Evolutionary conservation across 352 stramenopile species (phyloP).

Genomic region (Phytophthora pseudosyringae): DNA sequence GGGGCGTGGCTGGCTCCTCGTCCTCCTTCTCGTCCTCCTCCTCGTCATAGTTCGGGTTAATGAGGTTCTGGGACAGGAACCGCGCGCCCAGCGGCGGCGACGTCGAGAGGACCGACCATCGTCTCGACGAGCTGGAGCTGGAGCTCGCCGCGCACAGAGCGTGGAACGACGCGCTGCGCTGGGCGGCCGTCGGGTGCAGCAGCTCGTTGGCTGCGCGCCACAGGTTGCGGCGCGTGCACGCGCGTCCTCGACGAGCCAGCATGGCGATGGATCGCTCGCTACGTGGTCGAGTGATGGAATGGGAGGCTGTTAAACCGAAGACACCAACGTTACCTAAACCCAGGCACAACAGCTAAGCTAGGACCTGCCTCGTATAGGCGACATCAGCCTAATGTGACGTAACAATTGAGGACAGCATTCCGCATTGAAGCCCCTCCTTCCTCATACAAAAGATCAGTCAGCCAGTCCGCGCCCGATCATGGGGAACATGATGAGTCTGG

Average conservation of each 20-base stretch:
- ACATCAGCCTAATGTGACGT: background rate
- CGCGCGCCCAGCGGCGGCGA: constrained; percentile 16
- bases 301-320: constrained; percentile 32
- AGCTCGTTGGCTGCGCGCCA: constrained; percentile 22
- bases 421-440: constrained; percentile 26
- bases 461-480: constrained; percentile 29
- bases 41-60: constrained; percentile 18
- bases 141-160: background rate
- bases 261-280: constrained; percentile 15
- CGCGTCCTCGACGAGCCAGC: constrained; percentile 27
- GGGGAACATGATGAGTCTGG: constrained; percentile 77
- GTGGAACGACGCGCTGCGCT: background rate
- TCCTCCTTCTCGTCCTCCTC: constrained; percentile 11
- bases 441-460: constrained; percentile 31
- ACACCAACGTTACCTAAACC: constrained; percentile 4
- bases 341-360: background rate
- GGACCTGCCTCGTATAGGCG: background rate
- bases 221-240: constrained; percentile 14
- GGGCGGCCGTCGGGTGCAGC: constrained; percentile 5
- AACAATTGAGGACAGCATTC: constrained; percentile 11
- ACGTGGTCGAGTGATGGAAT: constrained; percentile 18
- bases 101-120: constrained; percentile 1
- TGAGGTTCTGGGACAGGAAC: constrained; percentile 31
- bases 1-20: background rate
- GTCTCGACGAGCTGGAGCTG: background rate